Conservation (phyloP, 2,329 filamentous ascomycete species). For the Venturia aucupariae region DNA sequence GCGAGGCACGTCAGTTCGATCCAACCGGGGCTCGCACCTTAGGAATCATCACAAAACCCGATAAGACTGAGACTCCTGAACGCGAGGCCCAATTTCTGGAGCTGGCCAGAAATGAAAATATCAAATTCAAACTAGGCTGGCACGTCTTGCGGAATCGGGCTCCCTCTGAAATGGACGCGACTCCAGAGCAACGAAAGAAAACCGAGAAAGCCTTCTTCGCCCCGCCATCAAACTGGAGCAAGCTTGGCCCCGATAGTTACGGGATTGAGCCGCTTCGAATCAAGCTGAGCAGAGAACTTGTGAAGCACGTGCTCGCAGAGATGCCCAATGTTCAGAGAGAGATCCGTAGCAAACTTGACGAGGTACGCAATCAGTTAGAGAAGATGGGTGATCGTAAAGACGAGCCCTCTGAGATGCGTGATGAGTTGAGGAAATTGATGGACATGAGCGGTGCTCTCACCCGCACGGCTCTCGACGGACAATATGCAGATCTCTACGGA, state of each 20-base stretch:
- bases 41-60: slow-evolving; percentile 38
- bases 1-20: slow-evolving; percentile 22
- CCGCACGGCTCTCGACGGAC: slow-evolving; percentile 13
- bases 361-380: slow-evolving; percentile 6
- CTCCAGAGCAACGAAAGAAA: slow-evolving; percentile 21
- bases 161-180: slow-evolving; percentile 19
- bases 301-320: slow-evolving; percentile 13
- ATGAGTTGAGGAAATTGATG: slow-evolving; percentile 9
- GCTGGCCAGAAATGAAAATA: slow-evolving; percentile 27
- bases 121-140: slow-evolving; percentile 27
- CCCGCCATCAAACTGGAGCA: slow-evolving; percentile 2
- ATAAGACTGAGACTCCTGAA: slow-evolving; percentile 22
- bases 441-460: slow-evolving; percentile 13
- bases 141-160: slow-evolving; percentile 30
- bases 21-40: slow-evolving; percentile 28
- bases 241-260: slow-evolving; percentile 5
- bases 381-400: slow-evolving; percentile 11
- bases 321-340: slow-evolving; percentile 14
- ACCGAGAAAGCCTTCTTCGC: slow-evolving; percentile 18
- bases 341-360: slow-evolving; percentile 7
- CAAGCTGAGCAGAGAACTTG: slow-evolving; percentile 15
- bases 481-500: slow-evolving; percentile 14
- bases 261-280: slow-evolving; percentile 14
- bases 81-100: slow-evolving; percentile 19
- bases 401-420: slow-evolving; percentile 13